A percentile compares a stretch with the other conserved stretches of the same genome.
Evolutionary conservation across 1,139 yeast genomes (phyloP).

Genomic region (Geotrichum histeridarum): DNA sequence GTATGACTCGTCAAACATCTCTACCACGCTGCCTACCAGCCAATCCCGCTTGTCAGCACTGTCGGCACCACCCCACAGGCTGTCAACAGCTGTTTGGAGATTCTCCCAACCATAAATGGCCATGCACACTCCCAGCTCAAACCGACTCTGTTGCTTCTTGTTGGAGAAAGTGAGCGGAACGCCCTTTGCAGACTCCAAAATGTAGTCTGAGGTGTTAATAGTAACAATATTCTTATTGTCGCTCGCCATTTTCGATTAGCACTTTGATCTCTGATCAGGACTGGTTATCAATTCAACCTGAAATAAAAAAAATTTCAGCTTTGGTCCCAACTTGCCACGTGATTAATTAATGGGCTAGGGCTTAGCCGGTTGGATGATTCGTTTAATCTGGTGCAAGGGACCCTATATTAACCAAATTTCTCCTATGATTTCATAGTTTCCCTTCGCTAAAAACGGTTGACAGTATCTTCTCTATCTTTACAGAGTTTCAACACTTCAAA

Average conservation of each 20-base stretch:
- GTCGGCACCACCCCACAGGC: constrained; percentile 93
- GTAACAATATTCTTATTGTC: neutral
- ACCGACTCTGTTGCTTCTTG: constrained; percentile 53
- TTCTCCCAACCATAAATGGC: constrained; percentile 86
- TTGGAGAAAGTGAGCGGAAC: constrained; percentile 31
- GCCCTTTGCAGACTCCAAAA: constrained; percentile 48
- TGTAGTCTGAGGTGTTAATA: constrained; percentile 31
- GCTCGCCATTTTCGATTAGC: neutral
- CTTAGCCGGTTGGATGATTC: neutral
- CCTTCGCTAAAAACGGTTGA: too few species aligned
- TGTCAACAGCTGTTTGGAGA: constrained; percentile 85
- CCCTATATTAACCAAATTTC: too few species aligned
- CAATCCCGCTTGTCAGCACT: constrained; percentile 91
- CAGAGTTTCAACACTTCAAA: too few species aligned
- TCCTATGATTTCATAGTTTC: too few species aligned
- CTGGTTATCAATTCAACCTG: neutral
- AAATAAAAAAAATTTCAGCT: neutral
- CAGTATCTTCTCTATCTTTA: too few species aligned
- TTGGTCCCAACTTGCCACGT: neutral
- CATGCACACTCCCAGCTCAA: constrained; percentile 94
- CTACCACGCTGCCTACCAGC: constrained; percentile 80
- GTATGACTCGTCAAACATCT: constrained; percentile 51
- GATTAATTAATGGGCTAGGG: neutral
- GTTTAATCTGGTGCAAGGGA: neutral
- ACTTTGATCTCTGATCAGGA: neutral